Evolutionary conservation across 2,329 filamentous ascomycete species (phyloP), one percentile per base, ranked within the genome.

Genomic region (Pseudocercospora fijiensis): DNA sequence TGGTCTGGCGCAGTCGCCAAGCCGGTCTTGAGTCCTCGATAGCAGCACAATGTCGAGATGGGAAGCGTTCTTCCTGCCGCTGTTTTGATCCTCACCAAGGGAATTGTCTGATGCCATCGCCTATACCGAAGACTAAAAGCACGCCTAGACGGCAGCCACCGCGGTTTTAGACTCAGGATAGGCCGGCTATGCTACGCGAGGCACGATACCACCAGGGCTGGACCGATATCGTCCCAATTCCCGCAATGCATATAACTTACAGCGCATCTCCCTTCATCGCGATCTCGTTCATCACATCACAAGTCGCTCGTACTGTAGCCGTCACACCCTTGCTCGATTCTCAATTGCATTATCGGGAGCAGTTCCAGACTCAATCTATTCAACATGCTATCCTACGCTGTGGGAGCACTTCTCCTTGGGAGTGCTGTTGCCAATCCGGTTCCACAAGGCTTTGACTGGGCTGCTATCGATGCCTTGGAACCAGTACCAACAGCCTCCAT

Each of bases 371-470:
- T 27, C 9, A 26, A 6, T 4, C 13, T 24, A 20, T 4, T 55
- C 57, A 68, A 59, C 4, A 69, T 69, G 67, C 61, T 57, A 6
- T 67, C 62, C 28, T 61, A 55, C 58, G 58, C 57, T 30, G 16
- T 66, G 11, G 58, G 61, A n/a, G 65, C 63, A 55, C 60, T 70
- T 8, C 61, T 72, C 11, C 67, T 58, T 22, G 67, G 67, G n/a
- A 57, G 57, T 56, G 69, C 67, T n/a, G 20, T 69, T 22, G 69
- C 69, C 51, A 57, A 45, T 51, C 67, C 67, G 58, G 53, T 66
- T 24, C 70, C 70, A 27, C 69, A 72, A 43, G 68, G 60, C 33
- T 60, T 72, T 55, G 69, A 71, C 59, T 67, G 61, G 55, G 63
- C 63, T 47, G 64, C 66, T 10, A 67, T 71, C 30, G 67, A 65